Evolutionary conservation across 108 stramenopile genomes (phyloP).

Genomic region (Skeletonema costatum): DNA sequence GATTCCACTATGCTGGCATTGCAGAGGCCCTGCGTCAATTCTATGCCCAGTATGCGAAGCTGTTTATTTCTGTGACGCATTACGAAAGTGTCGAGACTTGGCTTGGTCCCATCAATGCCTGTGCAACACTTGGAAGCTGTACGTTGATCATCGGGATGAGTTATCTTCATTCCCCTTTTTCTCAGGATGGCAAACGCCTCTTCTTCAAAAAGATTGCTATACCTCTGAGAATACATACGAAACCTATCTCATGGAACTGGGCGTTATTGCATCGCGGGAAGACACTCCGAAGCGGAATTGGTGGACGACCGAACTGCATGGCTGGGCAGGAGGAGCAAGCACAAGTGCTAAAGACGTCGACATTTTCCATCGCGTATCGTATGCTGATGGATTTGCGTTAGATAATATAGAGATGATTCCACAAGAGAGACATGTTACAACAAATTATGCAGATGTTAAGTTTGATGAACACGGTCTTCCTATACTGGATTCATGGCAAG

Average conservation of each 20-base stretch:
- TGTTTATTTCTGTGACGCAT: constrained; percentile 70
- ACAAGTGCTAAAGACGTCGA: constrained; percentile 64
- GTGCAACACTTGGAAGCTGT: constrained; percentile 78
- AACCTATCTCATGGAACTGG: constrained; percentile 48
- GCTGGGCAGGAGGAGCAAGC: constrained; percentile 78
- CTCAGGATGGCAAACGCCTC: constrained; percentile 56
- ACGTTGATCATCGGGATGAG: constrained; percentile 52
- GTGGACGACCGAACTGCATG: constrained; percentile 80
- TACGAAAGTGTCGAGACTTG: constrained; percentile 37
- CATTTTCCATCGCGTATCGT: constrained; percentile 51
- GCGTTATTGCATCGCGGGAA: constrained; percentile 18
- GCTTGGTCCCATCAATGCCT: constrained; percentile 84
- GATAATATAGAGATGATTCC: constrained; percentile 52
- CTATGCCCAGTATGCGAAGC: constrained; percentile 67
- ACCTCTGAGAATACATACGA: constrained; percentile 61
- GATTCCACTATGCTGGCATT: constrained; percentile 75
- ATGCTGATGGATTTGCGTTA: constrained; percentile 70
- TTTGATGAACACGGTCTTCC: constrained; percentile 53
- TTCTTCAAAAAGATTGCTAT: constrained; percentile 58
- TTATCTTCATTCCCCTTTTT: constrained; percentile 64
- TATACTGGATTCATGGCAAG: constrained; percentile 66
- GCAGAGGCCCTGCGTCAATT: constrained; percentile 60
- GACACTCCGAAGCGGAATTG: constrained; percentile 31
- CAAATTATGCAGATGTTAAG: constrained; percentile 27
- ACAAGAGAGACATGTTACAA: constrained; percentile 43